Evolutionary conservation across 331 rosid species (phyloP), one percentile per base, ranked within the genome.

Genomic region (Rhamnella rubrinervis): DNA sequence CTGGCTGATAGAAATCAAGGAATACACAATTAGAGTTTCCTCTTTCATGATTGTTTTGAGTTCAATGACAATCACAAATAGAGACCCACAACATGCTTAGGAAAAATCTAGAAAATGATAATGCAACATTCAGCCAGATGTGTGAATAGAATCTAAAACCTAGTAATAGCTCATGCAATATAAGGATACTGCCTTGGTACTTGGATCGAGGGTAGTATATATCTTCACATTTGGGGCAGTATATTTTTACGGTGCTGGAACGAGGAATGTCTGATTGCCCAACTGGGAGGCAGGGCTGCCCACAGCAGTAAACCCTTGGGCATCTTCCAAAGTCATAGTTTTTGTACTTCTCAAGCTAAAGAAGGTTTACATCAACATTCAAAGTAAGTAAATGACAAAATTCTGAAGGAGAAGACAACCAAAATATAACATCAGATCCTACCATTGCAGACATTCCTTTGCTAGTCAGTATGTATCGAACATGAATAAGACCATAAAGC

Each of bases 171-270:
- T 16, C 23, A 75, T 53, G 65, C 17, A 44, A 53, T 44, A 61
- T 28, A 89, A 95, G 99, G 99, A 95, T 95, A 95, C 99, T 95
- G 92, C 99, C 99, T 89, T 95, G 99, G 80, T 91, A 91, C 88
- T 95, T 95, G 70, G 99, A 89, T 55, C 99, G 93, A 17, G 99
- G 99, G 80, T 95, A 91, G 77, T 95, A 95, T 64, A 95, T 83
- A 68, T 95, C 99, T 83, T 95, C 99, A 49, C 99, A 95, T 79
- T 91, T 91, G 55, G 99, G 97, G 81, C 99, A 95, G 80, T 95
- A 95, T 68, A 95, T 91, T 72, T 95, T 95, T 75, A 95, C 96
- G 5, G 97, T 91, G 84, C 97, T 91, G 28, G 96, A 85, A 75
- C 99, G 87, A 61, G 97, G 90, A 85, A 95, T 85, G 80, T 95